Conservation (phyloP, 345 rosid genomes). For the Eutrema heterophyllum region DNA sequence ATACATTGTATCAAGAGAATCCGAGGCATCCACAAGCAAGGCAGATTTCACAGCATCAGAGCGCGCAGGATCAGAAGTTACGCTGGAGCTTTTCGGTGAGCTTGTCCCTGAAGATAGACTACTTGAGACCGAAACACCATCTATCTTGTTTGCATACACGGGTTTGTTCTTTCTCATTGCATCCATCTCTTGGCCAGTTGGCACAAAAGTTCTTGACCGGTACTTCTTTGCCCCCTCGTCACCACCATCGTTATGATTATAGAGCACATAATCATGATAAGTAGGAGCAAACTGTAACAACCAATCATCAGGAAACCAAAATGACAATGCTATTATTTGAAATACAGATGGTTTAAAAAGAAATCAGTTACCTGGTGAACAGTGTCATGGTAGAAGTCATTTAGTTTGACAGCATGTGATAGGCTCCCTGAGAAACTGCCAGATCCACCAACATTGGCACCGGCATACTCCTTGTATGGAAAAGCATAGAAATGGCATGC, state of each 20-base stretch:
- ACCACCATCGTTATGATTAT: constrained; percentile 71
- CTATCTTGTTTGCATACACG: constrained; percentile 65
- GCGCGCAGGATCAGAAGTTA: constrained; percentile 38
- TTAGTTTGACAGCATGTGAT: constrained; percentile 87
- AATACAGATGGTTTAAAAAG: not conserved
- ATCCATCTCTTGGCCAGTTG: constrained; percentile 98
- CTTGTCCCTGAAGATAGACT: constrained; percentile 57
- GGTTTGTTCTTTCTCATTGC: constrained; percentile 73
- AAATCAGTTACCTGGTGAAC: constrained; percentile 75
- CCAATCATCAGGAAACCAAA: constrained; percentile 21
- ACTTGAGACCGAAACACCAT: constrained; percentile 73
- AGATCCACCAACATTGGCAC: constrained; percentile 83
- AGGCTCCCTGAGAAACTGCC: constrained; percentile 75
- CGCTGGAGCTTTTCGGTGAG: constrained; percentile 44
- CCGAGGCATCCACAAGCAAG: constrained; percentile 57
- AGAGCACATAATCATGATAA: constrained; percentile 94
- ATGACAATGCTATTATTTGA: not conserved
- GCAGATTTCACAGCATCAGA: constrained; percentile 59
- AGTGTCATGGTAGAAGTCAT: constrained; percentile 96
- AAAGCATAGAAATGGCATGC: constrained; percentile 90
- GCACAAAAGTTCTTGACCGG: constrained; percentile 92
- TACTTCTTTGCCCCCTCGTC: constrained; percentile 91
- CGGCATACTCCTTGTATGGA: constrained; percentile 97
- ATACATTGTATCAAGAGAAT: constrained; percentile 49
- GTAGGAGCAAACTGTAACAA: constrained; percentile 91